phyloP scores from a whole-genome alignment of 371 early-diverging fungal species.

The Rhizopus sp. region DNA sequence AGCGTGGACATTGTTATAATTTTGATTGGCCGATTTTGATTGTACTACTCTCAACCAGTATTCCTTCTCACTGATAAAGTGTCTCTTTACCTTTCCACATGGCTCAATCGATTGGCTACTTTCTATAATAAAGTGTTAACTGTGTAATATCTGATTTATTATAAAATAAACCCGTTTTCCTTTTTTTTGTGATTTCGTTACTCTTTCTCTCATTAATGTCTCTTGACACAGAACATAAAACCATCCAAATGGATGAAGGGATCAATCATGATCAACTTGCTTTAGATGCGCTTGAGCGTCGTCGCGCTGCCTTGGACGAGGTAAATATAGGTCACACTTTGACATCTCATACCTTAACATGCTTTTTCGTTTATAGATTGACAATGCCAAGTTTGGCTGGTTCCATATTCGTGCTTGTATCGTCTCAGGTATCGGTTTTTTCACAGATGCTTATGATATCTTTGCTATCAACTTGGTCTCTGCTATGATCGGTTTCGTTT shows the following conservation, averaged over 20 bases:
- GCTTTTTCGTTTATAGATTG: constrained; percentile 34
- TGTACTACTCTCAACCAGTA: background rate
- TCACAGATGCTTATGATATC: constrained; percentile 88
- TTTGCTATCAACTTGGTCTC: constrained; percentile 84
- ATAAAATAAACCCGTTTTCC: constrained; percentile 1
- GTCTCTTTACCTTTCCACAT: constrained; percentile 12
- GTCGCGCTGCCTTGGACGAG: constrained; percentile 41
- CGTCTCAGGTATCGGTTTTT: constrained; percentile 88
- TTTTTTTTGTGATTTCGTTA: constrained; percentile 3
- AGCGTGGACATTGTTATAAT: constrained; percentile 3
- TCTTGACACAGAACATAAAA: constrained; percentile 23
- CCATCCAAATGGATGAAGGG: constrained; percentile 21
- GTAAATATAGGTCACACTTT: constrained; percentile 11
- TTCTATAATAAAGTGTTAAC: background rate
- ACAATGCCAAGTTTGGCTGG: constrained; percentile 65
- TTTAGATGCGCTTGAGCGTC: constrained; percentile 36
- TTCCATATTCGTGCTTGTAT: constrained; percentile 86
- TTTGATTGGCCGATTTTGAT: constrained; percentile 2
- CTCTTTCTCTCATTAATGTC: constrained; percentile 19
- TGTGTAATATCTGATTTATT: background rate
- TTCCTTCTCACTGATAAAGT: too few relatives aligned
- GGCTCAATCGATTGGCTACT: constrained; percentile 18
- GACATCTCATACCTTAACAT: background rate
- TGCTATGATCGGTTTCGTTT: constrained; percentile 75
- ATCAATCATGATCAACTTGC: constrained; percentile 21